A percentile compares a stretch with the other conserved stretches of the same genome.
Evolutionary conservation across 2,329 filamentous ascomycete species (phyloP).

Genomic region (Colletotrichum aenigma): DNA sequence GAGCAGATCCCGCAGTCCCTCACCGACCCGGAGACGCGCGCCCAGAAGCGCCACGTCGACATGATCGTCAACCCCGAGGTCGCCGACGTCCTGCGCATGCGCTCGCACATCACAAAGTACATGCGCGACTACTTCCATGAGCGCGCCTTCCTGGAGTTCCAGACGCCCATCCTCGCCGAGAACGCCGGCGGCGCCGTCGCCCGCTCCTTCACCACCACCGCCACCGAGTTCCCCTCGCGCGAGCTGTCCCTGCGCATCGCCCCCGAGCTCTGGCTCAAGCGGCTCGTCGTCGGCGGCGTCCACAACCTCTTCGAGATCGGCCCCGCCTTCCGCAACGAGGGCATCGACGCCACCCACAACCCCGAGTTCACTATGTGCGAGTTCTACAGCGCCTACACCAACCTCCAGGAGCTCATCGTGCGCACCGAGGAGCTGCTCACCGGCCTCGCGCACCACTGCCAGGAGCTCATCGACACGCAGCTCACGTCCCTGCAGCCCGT

Average conservation of each 20-base stretch:
- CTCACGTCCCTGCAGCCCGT: constrained; percentile 52
- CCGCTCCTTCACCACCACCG: constrained; percentile 80
- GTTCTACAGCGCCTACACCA: constrained; percentile 89
- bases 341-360: constrained; percentile 89
- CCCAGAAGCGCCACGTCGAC: constrained; percentile 83
- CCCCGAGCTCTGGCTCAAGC: constrained; percentile 93
- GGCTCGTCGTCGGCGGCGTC: constrained; percentile 86
- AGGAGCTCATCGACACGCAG: constrained; percentile 45
- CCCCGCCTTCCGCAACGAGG: constrained; percentile 91
- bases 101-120: constrained; percentile 75
- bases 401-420: constrained; percentile 74
- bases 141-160: constrained; percentile 81
- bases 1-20: constrained; percentile 78
- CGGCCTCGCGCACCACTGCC: constrained; percentile 59
- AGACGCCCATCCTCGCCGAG: constrained; percentile 85
- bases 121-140: constrained; percentile 77
- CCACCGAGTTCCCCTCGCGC: constrained; percentile 76
- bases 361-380: constrained; percentile 98
- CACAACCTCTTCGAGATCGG: constrained; percentile 93
- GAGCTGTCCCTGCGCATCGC: constrained; percentile 84
- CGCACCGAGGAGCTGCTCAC: constrained; percentile 76
- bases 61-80: constrained; percentile 76
- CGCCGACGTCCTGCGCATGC: constrained; percentile 73
- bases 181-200: constrained; percentile 87
- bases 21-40: constrained; percentile 72